Base-by-base conservation (phyloP, 805 yeast genomes). In the Zygosaccharomyces rouxii region DNA sequence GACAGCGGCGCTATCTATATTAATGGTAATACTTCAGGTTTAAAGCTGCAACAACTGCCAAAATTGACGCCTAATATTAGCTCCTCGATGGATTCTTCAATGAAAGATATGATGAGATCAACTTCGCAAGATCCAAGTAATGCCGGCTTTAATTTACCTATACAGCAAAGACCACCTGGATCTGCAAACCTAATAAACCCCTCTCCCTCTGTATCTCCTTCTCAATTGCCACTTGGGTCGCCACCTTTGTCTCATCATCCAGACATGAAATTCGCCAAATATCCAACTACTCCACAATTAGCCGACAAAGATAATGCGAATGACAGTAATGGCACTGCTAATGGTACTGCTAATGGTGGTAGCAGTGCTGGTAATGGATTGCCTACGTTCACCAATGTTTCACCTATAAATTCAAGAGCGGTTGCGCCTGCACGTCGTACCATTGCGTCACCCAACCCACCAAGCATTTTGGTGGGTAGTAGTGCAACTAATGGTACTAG, bases 281-380 rank as follows among this genome's bases (percentile, higher is more conserved):
- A 64, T 45, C 69, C 68, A 14, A 60, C 59, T 13, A 50, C 69
- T 2, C 65, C 67, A 11, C 49, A 46, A 5, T 38, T 64, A 9
- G 18, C 44, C 9, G 49, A 44, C 4, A 41, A 44, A 28, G 21
- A 44, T 14, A 44, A 35, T 25, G 44, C 35, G 19, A 37, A 14
- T 25, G 43, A 44, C 38, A 23, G 31, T 29, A 29, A 13, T 29
- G 31, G 31, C 13, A 29, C 11, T 22, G 18, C 16, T 38, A 23
- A 19, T 25, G 18, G 10, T 22, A 16, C 25, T 22, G 25, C 16
- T 26, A 42, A 38, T 13, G n/a, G n/a, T 4, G 31, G 31, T 11
- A 11, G 14, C 31, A 33, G 7, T 33, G 10, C 37, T 9, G 37
- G 37, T 14, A 33, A 16, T 33, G 37, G 37, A 3, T 6, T 33